These are phyloP conservation scores for Coemansia erecta DNA, from an alignment of 192 early-diverging fungal species.

Conservation along the genomic window DNA sequence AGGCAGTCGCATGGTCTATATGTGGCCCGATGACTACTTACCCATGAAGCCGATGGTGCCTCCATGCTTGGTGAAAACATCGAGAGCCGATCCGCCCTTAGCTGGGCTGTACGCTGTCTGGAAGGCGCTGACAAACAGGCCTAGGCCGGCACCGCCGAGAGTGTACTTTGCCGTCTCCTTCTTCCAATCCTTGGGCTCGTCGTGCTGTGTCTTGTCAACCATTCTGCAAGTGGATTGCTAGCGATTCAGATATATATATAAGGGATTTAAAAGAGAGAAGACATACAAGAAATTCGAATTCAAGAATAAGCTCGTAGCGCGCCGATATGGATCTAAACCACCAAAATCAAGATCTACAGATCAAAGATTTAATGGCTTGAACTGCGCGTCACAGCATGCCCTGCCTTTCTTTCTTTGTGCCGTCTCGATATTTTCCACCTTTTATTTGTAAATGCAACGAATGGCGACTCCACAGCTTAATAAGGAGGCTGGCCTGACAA, in stretches of 20 bases:
- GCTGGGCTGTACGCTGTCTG: slow-evolving; percentile 59
- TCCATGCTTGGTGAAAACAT: slow-evolving; percentile 62
- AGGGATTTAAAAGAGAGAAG: too few relatives aligned
- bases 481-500: not conserved
- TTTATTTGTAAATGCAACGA: not conserved
- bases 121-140: slow-evolving; percentile 66
- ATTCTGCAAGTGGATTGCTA: slow-evolving; percentile 1
- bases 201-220: slow-evolving; percentile 9
- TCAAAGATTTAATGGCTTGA: too few relatives aligned
- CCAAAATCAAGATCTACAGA: too few relatives aligned
- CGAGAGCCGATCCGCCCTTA: slow-evolving; percentile 46
- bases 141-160: slow-evolving; percentile 59
- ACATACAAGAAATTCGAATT: not conserved
- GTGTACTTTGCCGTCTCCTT: slow-evolving; percentile 45
- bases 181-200: slow-evolving; percentile 43
- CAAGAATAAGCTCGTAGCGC: too few relatives aligned
- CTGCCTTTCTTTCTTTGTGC: not conserved
- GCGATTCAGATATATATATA: not conserved
- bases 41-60: slow-evolving; percentile 68
- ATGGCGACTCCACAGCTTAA: slow-evolving; percentile 2
- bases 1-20: not conserved
- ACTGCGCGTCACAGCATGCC: too few relatives aligned
- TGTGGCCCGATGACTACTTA: slow-evolving; percentile 30
- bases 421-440: not conserved
- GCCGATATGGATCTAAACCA: too few relatives aligned